Conservation (phyloP, 192 early-diverging fungal genomes). For the Neocallimastix lanati region DNA sequence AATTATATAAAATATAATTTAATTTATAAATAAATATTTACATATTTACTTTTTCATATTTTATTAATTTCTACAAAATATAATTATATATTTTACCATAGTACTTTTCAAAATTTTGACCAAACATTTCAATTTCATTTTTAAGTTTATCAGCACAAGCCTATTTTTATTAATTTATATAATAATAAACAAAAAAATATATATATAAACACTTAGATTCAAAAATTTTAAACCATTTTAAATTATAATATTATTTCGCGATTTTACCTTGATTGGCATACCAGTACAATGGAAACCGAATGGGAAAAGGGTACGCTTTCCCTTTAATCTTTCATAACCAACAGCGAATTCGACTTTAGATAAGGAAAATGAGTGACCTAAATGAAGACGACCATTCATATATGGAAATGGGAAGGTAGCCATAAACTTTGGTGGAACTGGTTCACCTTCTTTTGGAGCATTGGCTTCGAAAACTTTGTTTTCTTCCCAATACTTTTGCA, state of each 20-base stretch:
- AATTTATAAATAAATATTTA: too few relatives aligned
- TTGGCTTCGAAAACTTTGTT: slow-evolving; percentile 63
- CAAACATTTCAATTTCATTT: slow-evolving; percentile 69
- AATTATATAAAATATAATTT: too few relatives aligned
- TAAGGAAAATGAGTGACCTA: slow-evolving; percentile 88
- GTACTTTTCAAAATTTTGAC: slow-evolving; percentile 42
- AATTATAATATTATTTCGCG: too few relatives aligned
- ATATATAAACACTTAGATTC: too few relatives aligned
- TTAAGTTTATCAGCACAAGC: slow-evolving; percentile 74
- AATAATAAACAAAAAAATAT: neutral
- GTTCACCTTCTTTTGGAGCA: slow-evolving; percentile 47
- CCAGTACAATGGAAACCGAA: slow-evolving; percentile 97
- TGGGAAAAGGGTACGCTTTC: slow-evolving; percentile 80
- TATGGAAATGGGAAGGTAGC: slow-evolving; percentile 92
- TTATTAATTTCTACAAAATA: too few relatives aligned
- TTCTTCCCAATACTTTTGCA: slow-evolving; percentile 64
- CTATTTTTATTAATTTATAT: slow-evolving; percentile 9
- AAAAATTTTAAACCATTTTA: too few relatives aligned
- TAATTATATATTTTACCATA: too few relatives aligned
- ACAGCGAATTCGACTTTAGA: slow-evolving; percentile 89
- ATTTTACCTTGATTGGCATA: slow-evolving; percentile 97
- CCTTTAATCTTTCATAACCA: slow-evolving; percentile 85
- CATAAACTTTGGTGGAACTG: slow-evolving; percentile 68
- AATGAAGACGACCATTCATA: slow-evolving; percentile 78
- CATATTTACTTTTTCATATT: too few relatives aligned